Evolutionary conservation across 108 stramenopile species (phyloP), one percentile per base, ranked within the genome.

Genomic region (Cyclotella kingstonii): DNA sequence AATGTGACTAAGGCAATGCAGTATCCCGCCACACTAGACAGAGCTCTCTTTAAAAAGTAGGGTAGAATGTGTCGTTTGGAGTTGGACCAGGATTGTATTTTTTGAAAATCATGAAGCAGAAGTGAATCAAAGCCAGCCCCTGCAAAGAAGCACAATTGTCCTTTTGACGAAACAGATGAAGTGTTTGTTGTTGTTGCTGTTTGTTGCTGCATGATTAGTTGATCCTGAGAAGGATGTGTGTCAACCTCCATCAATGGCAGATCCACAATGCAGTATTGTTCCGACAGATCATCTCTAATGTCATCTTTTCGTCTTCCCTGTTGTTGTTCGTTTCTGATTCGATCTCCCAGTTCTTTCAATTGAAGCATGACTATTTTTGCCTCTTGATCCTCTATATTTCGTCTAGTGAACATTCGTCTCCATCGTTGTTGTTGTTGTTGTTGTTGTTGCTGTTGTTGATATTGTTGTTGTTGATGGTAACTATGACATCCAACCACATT

Each of bases 111-210:
- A 39, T 85, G 65, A 26, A 85, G 62, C 69, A 89, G 71, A 29
- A 89, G 53, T 0, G 81, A 80, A 40, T 89, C 87, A 53, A 82
- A 85, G 10, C 87, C 87, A 11, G 73, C 52, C 25, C 87, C 87
- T 21, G 84, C 87, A 69, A 89, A 84, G 82, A 86, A 86, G 66
- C 85, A 86, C 17, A 84, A 59, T 25, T 84, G 78, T 33, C 73
- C 71, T 44, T 66, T 77, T 4, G n/a, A n/a, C n/a, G n/a, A n/a
- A n/a, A n/a, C n/a, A n/a, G n/a, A n/a, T n/a, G n/a, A n/a, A n/a
- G n/a, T n/a, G n/a, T n/a, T 22, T 57, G n/a, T 33, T 43, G 56
- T 3, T 57, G 50, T 28, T 9, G 29, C 19, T 51, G 50, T 29
- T 28, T 30, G 28, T 30, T 14, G 11, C 11, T 36, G 36, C 36